Base-by-base conservation (phyloP, 139 green algal species). In the Haematococcus sp. region DNA sequence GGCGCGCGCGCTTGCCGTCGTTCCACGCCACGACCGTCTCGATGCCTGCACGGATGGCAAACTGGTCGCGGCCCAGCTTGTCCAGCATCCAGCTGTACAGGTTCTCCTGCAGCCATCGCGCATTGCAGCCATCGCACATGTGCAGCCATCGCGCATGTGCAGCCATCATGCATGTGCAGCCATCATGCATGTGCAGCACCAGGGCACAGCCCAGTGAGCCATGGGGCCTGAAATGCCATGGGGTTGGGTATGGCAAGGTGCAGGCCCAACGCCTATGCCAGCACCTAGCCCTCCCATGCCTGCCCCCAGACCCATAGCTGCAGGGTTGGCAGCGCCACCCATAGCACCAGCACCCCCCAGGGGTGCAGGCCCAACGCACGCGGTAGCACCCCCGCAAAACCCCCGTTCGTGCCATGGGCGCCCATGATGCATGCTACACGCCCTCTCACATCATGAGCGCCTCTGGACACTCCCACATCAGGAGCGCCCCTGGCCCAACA, bases 31-130 rank as follows among this genome's bases (percentile, higher is more conserved):
- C 72, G 75, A 93, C 85, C 4, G 93, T 96, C 61, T 95, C 88
- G 67, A 95, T 92, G 30, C 84, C 86, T 74, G 91, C 93, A 31
- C 94, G 84, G 23, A 96, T 87, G 20, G 88, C 85, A 79, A 98
- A 99, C 89, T 99, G 95, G 78, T 99, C 96, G 9, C 95, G 87
- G 0, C 90, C 94, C 34, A 93, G 81, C 78, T 88, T 86, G 86
- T 99, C 96, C 33, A 89, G 77, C 81, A 98, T 85, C 91, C 92
- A 99, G 44, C 46, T 82, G 70, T 92, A 81, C 71, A 98, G 79
- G 76, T 95, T 94, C 74, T 96, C 93, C 83, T 92, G 77, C 20
- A 64, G 7, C 5, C 4, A 60, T 60, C 52, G 4, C 9, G 22
- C 52, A 58, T 5, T 23, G 32, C 19, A 51, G 33, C 5, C 5